These are phyloP conservation scores for Cutaneotrichosporon curvatum DNA, from an alignment of 1,284 basidiomycete species.

Conservation along the genomic window DNA sequence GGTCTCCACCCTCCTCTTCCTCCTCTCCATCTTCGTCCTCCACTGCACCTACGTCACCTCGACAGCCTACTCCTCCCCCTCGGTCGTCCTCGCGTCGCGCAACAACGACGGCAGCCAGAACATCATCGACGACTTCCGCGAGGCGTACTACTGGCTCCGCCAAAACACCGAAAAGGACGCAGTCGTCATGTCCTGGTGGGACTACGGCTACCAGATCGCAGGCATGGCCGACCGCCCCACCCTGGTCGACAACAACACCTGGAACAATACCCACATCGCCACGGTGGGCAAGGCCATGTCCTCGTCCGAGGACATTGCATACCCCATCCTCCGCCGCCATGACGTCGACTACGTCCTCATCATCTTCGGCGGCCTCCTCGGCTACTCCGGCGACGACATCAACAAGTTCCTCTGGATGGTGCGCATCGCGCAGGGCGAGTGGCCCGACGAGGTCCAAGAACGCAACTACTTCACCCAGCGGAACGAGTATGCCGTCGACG, in stretches of 20 bases:
- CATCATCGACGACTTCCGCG: constrained; percentile 98
- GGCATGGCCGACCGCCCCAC: constrained; percentile 85
- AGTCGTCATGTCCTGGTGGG: constrained; percentile 99
- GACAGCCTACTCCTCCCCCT: constrained; percentile 92
- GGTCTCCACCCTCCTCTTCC: constrained; percentile 64
- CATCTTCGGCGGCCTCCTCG: constrained; percentile 94
- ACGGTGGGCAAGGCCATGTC: constrained; percentile 98
- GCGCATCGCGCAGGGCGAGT: constrained; percentile 93
- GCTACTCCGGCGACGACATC: constrained; percentile 98
- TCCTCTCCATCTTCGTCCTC: constrained; percentile 82
- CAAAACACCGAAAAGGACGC: constrained; percentile 89
- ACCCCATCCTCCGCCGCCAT: constrained; percentile 92
- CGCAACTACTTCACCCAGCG: constrained; percentile 86
- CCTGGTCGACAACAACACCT: constrained; percentile 98
- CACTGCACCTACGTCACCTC: constrained; percentile 98
- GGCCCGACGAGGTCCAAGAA: constrained; percentile 97
- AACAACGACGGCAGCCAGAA: constrained; percentile 80
- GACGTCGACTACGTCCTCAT: constrained; percentile 97
- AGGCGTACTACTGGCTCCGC: constrained; percentile 99
- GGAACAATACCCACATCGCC: constrained; percentile 99
- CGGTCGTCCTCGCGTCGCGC: constrained; percentile 81
- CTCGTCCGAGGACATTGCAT: constrained; percentile 85
- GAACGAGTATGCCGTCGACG: constrained; percentile 92
- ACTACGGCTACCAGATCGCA: constrained; percentile 98
- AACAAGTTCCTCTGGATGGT: constrained; percentile 99